These are phyloP conservation scores for Komagataea norvegica DNA, from an alignment of 1,139 yeast species.

Conservation along the genomic window DNA sequence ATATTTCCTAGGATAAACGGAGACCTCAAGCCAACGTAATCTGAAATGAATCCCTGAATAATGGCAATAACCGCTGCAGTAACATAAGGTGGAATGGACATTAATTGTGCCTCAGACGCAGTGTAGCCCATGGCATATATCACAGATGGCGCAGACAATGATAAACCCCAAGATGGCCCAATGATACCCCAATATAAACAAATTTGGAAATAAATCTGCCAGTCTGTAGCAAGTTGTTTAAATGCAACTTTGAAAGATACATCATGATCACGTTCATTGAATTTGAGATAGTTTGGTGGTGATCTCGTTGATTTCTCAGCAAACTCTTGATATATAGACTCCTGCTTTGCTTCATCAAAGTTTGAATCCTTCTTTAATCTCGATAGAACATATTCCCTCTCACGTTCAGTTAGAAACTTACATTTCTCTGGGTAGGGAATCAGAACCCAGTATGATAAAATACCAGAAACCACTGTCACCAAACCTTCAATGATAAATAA, in stretches of 20 bases:
- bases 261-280: conserved; percentile 1
- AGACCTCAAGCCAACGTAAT: conserved; percentile 31
- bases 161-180: conserved; percentile 16
- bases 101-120: conserved; percentile 29
- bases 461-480: conserved; percentile 45
- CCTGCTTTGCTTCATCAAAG: conserved; percentile 6
- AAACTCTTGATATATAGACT: no score
- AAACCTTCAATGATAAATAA: conserved; percentile 55
- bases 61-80: conserved; percentile 33
- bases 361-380: conserved; percentile 35
- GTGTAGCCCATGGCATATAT: conserved; percentile 30
- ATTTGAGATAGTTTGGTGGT: conserved; percentile 3
- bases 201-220: conserved; percentile 14
- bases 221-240: conserved; percentile 2
- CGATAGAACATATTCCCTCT: conserved; percentile 40
- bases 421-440: conserved; percentile 47
- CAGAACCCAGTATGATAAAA: conserved; percentile 42
- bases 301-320: not conserved
- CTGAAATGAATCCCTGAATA: conserved; percentile 30
- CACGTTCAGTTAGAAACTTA: conserved; percentile 43
- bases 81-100: conserved; percentile 35
- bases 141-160: conserved; percentile 30
- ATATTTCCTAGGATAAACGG: conserved; percentile 31
- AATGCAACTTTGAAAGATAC: conserved; percentile 1
- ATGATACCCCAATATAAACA: conserved; percentile 19